Conservation (phyloP, 2,329 filamentous ascomycete genomes). For the Akanthomyces dipterigenus region DNA sequence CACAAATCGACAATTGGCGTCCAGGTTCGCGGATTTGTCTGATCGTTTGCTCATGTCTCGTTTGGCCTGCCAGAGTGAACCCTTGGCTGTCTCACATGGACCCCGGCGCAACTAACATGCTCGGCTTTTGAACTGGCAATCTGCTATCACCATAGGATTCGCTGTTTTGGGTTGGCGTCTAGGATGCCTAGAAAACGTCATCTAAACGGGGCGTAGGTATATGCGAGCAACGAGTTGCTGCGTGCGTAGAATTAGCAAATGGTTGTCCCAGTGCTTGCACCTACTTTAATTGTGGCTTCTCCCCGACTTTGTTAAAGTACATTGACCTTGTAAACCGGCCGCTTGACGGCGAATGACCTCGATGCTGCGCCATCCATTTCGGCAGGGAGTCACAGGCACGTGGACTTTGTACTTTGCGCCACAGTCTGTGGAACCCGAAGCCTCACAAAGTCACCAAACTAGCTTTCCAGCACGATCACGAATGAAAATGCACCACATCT, state of each 20-base stretch:
- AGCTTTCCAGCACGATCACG: too few species aligned
- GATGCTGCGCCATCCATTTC: background rate
- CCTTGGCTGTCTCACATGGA: background rate
- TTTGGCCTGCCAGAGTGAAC: background rate
- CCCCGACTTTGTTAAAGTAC: too few species aligned
- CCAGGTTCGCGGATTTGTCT: background rate
- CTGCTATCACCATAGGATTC: background rate
- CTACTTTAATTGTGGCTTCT: too few species aligned
- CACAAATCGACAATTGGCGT: background rate
- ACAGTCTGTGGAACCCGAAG: background rate
- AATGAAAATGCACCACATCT: too few species aligned
- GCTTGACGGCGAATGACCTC: background rate
- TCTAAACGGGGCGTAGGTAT: too few species aligned
- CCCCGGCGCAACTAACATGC: background rate
- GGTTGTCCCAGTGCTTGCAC: too few species aligned
- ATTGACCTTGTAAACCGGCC: background rate
- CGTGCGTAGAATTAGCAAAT: too few species aligned
- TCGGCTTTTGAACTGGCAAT: background rate
- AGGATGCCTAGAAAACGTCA: background rate
- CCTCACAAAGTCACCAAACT: background rate
- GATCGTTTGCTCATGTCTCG: background rate
- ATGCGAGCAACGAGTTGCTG: too few species aligned
- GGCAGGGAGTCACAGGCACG: background rate
- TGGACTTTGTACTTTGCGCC: background rate
- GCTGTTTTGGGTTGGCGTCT: background rate